Percentiles rank a stretch among this genome's conserved stretches.
These are phyloP conservation scores for Saturnispora sekii DNA, from an alignment of 805 yeast species.

Conservation along the genomic window DNA sequence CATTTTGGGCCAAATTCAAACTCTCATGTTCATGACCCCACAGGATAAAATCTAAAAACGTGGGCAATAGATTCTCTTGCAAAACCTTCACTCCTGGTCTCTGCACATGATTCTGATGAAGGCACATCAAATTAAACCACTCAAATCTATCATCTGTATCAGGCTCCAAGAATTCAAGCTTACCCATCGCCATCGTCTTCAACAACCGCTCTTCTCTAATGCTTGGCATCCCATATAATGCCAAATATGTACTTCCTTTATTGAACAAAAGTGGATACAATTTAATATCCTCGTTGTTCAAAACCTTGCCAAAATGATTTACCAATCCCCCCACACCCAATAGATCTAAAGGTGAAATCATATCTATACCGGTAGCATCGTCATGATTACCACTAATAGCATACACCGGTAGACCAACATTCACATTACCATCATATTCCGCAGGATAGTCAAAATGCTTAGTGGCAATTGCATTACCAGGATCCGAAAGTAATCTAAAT, in stretches of 20 bases:
- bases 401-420: conserved; percentile 82
- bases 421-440: conserved; percentile 84
- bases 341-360: conserved; percentile 79
- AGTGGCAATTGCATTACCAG: conserved; percentile 49
- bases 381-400: conserved; percentile 95
- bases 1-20: conserved; percentile 54
- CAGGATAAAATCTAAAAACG: conserved; percentile 68
- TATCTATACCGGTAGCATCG: conserved; percentile 82
- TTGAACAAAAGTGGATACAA: conserved; percentile 70
- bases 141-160: conserved; percentile 36
- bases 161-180: conserved; percentile 73
- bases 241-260: conserved; percentile 74
- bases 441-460: conserved; percentile 60
- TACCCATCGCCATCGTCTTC: conserved; percentile 70
- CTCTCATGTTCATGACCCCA: conserved; percentile 99
- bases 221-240: conserved; percentile 81
- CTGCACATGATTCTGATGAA: conserved; percentile 85
- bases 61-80: conserved; percentile 79
- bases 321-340: conserved; percentile 71
- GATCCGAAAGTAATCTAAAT: conserved; percentile 74
- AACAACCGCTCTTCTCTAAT: conserved; percentile 83
- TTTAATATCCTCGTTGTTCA: conserved; percentile 63
- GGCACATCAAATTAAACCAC: conserved; percentile 80
- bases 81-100: conserved; percentile 74
- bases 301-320: conserved; percentile 82